phyloP scores from a whole-genome alignment of 495 filamentous ascomycete genomes.

The Extremus antarcticus region DNA sequence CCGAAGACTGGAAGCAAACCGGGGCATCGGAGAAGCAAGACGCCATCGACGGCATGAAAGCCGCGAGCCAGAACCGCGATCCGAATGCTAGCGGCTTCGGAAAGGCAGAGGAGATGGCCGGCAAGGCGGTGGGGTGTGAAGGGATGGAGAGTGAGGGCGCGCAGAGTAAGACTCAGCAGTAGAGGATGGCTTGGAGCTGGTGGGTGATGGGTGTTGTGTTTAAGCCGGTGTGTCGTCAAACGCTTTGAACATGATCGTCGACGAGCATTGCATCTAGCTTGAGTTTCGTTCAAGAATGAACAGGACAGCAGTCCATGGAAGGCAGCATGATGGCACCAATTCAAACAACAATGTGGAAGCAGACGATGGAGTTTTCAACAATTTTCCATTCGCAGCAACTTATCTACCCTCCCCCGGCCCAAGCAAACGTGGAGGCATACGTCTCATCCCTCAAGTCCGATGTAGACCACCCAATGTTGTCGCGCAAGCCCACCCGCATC shows the following conservation, averaged over 20 bases:
- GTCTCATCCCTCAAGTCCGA: no score
- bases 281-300: no score
- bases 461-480: no score
- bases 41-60: constrained; percentile 30
- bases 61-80: constrained; percentile 27
- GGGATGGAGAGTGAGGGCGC: constrained; percentile 31
- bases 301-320: no score
- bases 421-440: not conserved
- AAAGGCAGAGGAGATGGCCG: constrained; percentile 30
- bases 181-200: not conserved
- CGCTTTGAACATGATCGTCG: no score
- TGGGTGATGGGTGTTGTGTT: not conserved
- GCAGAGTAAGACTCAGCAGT: constrained; percentile 21
- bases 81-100: constrained; percentile 23
- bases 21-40: constrained; percentile 26
- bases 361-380: not conserved
- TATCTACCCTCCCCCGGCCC: not conserved
- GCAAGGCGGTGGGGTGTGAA: constrained; percentile 29
- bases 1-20: constrained; percentile 27
- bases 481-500: no score
- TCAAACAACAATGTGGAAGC: no score
- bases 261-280: no score
- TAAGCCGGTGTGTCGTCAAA: no score
- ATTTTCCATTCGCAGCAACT: not conserved
- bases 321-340: constrained; percentile 14